These are phyloP conservation scores for Massariosphaeria phaeospora DNA, from an alignment of 495 filamentous ascomycete genomes.

Conservation along the genomic window DNA sequence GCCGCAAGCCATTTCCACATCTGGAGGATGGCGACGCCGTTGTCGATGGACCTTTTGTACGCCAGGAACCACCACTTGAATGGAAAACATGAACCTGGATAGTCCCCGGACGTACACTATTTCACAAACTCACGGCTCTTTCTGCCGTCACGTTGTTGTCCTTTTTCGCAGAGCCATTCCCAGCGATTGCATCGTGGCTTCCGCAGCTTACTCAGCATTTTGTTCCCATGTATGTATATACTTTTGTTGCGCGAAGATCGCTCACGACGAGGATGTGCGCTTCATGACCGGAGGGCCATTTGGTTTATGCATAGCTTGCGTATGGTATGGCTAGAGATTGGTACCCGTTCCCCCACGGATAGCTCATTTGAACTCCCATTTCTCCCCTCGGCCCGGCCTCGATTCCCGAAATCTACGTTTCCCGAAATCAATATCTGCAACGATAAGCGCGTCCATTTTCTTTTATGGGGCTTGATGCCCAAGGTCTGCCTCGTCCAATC, in stretches of 20 bases:
- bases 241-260: constrained; percentile 12
- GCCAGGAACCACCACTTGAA: neutral
- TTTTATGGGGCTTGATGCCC: constrained; percentile 23
- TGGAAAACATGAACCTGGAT: constrained; percentile 1
- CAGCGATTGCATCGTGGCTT: constrained; percentile 20
- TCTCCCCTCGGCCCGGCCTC: neutral
- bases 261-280: constrained; percentile 23
- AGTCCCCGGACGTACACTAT: neutral
- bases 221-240: constrained; percentile 31
- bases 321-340: constrained; percentile 11
- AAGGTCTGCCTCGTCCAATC: constrained; percentile 3
- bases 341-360: constrained; percentile 12
- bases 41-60: constrained; percentile 6
- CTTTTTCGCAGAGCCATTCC: neutral
- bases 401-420: neutral
- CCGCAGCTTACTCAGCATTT: constrained; percentile 13
- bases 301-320: constrained; percentile 30
- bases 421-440: neutral
- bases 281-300: constrained; percentile 29
- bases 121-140: constrained; percentile 10
- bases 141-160: neutral
- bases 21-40: constrained; percentile 1
- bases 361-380: neutral
- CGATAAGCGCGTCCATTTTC: constrained; percentile 14
- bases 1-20: neutral